Percentiles rank a stretch among this genome's conserved stretches.
Conservation (phyloP, 306 rosid genomes). For the Ormosia emarginata region DNA sequence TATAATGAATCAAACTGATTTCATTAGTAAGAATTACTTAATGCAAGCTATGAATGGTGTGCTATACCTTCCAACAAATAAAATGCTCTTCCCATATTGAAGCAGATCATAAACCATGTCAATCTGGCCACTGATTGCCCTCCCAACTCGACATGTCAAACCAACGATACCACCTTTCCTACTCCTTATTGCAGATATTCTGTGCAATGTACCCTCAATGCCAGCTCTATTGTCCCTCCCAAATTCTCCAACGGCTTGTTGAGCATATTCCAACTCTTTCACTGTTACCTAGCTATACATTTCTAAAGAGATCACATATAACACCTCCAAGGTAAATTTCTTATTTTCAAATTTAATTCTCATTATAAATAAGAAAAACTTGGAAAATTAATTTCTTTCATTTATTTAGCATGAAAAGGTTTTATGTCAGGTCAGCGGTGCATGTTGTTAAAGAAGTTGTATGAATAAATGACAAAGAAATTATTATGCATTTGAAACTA, state of each 20-base stretch:
- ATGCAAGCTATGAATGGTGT: not conserved
- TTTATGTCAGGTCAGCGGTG: not conserved
- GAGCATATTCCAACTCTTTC: constrained; percentile 64
- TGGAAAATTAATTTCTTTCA: not conserved
- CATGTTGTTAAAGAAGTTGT: not conserved
- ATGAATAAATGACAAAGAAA: not conserved
- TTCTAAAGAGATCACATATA: constrained; percentile 15
- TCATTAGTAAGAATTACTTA: not conserved
- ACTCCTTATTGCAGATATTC: constrained; percentile 70
- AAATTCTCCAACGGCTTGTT: constrained; percentile 63
- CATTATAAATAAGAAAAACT: not conserved
- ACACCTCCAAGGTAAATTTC: not conserved
- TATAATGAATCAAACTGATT: not conserved
- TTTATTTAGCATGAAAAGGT: not conserved
- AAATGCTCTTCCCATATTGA: constrained; percentile 66
- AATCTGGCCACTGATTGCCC: constrained; percentile 59
- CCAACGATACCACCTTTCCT: constrained; percentile 59
- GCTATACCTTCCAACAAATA: constrained; percentile 63
- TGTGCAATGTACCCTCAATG: constrained; percentile 71
- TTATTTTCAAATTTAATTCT: not conserved
- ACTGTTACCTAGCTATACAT: constrained; percentile 53
- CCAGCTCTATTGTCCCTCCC: constrained; percentile 76
- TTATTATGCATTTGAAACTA: not conserved
- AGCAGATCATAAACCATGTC: constrained; percentile 67
- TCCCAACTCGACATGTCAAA: constrained; percentile 70